Evolutionary conservation across 1,284 basidiomycete species (phyloP).

Genomic region (Mycena citricolor): DNA sequence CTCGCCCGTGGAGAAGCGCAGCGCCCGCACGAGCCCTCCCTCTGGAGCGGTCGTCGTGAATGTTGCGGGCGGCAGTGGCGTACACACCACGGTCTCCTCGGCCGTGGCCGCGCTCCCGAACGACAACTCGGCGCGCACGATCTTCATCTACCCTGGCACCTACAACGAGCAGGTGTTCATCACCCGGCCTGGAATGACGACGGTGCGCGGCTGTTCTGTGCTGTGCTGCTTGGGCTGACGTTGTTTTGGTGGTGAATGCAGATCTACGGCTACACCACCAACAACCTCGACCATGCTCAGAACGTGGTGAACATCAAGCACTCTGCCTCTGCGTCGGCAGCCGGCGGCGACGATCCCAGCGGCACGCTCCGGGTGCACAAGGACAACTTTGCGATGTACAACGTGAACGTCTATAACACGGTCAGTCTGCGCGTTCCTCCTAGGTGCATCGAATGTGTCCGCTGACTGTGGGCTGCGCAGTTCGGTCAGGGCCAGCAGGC

Average conservation of each 20-base stretch:
- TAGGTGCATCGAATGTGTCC: too few relatives aligned
- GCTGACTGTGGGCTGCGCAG: too few relatives aligned
- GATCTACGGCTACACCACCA: constrained; percentile 32
- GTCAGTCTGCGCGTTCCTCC: too few relatives aligned
- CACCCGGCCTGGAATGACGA: constrained; percentile 43
- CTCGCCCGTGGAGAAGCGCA: too few relatives aligned
- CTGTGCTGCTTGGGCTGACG: neutral
- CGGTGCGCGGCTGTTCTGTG: constrained; percentile 26
- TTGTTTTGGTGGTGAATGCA: too few relatives aligned
- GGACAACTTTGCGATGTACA: constrained; percentile 33
- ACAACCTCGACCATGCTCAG: constrained; percentile 27
- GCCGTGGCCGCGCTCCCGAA: constrained; percentile 43
- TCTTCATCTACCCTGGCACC: constrained; percentile 57
- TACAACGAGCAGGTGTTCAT: constrained; percentile 56
- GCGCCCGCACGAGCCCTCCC: constrained; percentile 30
- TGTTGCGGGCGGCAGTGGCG: constrained; percentile 25
- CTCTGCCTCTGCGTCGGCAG: constrained; percentile 13
- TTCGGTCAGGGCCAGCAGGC: constrained; percentile 40
- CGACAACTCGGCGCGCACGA: constrained; percentile 41
- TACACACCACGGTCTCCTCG: constrained; percentile 41
- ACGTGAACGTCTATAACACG: constrained; percentile 33
- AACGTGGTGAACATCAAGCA: constrained; percentile 11
- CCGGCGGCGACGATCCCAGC: constrained; percentile 23
- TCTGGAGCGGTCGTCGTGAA: constrained; percentile 32
- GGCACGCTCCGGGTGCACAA: constrained; percentile 34